phyloP scores from a whole-genome alignment of 805 yeast species.

The Ogataea methanolica region DNA sequence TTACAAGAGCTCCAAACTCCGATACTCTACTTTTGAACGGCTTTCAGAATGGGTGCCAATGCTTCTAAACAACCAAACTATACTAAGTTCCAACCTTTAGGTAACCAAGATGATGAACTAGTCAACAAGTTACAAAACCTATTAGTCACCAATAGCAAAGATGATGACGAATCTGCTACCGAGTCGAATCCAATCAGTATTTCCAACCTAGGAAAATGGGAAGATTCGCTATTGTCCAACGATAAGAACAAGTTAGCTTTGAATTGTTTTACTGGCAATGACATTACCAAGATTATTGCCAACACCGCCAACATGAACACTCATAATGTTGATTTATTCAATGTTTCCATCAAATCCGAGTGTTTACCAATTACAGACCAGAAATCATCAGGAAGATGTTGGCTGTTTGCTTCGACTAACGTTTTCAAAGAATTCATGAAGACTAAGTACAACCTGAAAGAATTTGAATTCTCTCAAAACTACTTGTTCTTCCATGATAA shows the following conservation, averaged over 20 bases:
- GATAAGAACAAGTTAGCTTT: constrained; percentile 50
- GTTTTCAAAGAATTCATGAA: constrained; percentile 65
- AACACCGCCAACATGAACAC: constrained; percentile 27
- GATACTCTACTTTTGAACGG: no score
- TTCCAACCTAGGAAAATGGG: constrained; percentile 39
- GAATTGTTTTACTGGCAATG: constrained; percentile 47
- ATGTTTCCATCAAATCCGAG: constrained; percentile 40
- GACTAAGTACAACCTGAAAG: constrained; percentile 55
- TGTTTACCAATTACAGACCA: constrained; percentile 74
- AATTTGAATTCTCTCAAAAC: constrained; percentile 75
- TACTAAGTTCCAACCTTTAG: constrained; percentile 5
- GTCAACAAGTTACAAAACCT: constrained; percentile 27
- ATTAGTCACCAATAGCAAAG: constrained; percentile 5
- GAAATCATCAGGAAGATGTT: constrained; percentile 76
- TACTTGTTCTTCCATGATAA: constrained; percentile 83
- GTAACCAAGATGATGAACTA: constrained; percentile 27
- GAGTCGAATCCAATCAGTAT: constrained; percentile 29
- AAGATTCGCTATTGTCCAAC: constrained; percentile 37
- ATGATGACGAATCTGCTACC: constrained; percentile 6
- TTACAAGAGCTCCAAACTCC: no score
- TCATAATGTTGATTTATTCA: constrained; percentile 37
- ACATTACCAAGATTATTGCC: constrained; percentile 39
- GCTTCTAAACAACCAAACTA: constrained; percentile 14
- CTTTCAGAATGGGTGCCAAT: constrained; percentile 22
- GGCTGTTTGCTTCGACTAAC: constrained; percentile 85